Percentiles rank a stretch among this genome's conserved stretches.
phyloP scores from a whole-genome alignment of 805 yeast species.

The Hanseniaspora lachancei region DNA sequence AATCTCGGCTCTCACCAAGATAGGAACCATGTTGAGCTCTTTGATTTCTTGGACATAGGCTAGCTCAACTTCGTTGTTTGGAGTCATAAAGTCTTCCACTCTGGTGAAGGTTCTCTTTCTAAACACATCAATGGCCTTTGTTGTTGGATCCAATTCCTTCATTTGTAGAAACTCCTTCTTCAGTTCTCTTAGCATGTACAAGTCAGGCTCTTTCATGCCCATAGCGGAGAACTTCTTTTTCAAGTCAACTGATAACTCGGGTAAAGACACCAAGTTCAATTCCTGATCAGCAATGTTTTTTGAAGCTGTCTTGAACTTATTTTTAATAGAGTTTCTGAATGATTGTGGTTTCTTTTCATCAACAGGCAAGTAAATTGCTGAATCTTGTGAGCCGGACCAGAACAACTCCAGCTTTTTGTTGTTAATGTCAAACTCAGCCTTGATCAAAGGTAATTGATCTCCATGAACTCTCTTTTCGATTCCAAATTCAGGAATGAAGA shows the following conservation, averaged over 20 bases:
- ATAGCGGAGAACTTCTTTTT: constrained; percentile 37
- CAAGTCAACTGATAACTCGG: constrained; percentile 31
- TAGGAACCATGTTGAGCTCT: constrained; percentile 68
- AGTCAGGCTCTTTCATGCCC: constrained; percentile 38
- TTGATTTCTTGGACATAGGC: constrained; percentile 62
- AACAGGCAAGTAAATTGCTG: constrained; percentile 83
- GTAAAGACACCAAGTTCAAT: constrained; percentile 22
- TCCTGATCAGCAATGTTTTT: constrained; percentile 50
- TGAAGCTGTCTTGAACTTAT: constrained; percentile 61
- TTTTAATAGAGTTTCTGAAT: constrained; percentile 64
- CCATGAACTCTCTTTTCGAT: constrained; percentile 94
- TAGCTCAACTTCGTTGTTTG: constrained; percentile 24
- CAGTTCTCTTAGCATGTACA: constrained; percentile 23
- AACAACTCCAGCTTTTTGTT: constrained; percentile 60
- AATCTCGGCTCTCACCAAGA: constrained; percentile 75
- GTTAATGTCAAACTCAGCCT: constrained; percentile 77
- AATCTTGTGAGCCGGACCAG: constrained; percentile 88
- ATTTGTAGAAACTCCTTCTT: constrained; percentile 10
- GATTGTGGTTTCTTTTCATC: constrained; percentile 72
- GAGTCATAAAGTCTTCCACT: constrained; percentile 33
- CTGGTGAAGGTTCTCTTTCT: constrained; percentile 44
- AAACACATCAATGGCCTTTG: constrained; percentile 37
- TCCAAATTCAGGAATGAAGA: constrained; percentile 82
- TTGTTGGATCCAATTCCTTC: constrained; percentile 11
- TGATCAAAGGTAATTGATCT: constrained; percentile 81